Base-by-base conservation (phyloP, 768 basidiomycete species). In the Pholiota molesta region DNA sequence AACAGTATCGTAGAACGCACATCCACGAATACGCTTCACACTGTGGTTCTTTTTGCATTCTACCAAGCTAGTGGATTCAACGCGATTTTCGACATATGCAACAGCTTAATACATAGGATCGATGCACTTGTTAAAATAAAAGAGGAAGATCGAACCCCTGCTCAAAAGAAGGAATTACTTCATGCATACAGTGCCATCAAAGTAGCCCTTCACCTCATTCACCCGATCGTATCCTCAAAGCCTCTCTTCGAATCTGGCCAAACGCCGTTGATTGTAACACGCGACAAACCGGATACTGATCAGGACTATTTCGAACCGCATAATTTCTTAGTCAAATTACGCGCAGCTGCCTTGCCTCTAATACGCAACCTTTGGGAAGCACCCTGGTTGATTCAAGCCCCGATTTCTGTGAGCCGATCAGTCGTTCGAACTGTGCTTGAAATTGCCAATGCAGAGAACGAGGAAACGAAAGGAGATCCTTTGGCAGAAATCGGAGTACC, bases 201-300 rank as follows among this genome's bases (percentile, higher is more conserved):
- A 74, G 87, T 94, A 45, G 88, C 88, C 0, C 78, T 97, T 39
- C 86, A 91, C 65, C 79, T 97, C 45, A 77, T 98, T 44, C 81
- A 86, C 61, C 85, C 90, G 11, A 78, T 99, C 47, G 81, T 94
- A 26, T 88, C 91, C 1, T 84, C 92, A 28, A 92, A 92, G 67
- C 83, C 91, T 13, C 78, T 97, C 26, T 83, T 95, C 58, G 95
- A 98, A 61, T 92, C 94, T 7, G 83, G 87, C 2, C 96, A 99
- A 75, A 96, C 94, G 0, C 72, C 81, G 3, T 74, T 91, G 33
- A 81, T 91, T 16, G 76, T 86, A 42, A 89, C 88, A 17, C 86
- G 87, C 16, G 94, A 94, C 74, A 92, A 92, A 73, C 85, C 86
- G 70, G 88, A 91, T 21, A 88, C 85, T 1, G 90, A 95, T 66